Percentiles rank a stretch among this genome's conserved stretches.
phyloP scores from a whole-genome alignment of 257 asterid genomes.

The Solanum peruvianum region DNA sequence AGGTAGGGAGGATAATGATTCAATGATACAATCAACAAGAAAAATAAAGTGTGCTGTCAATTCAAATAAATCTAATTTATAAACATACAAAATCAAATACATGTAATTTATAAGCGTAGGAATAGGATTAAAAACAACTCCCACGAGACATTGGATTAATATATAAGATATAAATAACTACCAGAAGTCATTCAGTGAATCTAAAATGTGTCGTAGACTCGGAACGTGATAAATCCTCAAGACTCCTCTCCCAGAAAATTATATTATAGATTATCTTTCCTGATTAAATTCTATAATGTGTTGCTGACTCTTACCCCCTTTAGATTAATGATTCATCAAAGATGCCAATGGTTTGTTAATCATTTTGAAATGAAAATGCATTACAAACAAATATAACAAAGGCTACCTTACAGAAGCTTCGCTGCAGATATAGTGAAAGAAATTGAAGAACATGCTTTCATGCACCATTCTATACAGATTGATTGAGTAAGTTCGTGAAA shows the following conservation, averaged over 20 bases:
- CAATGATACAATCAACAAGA: not conserved
- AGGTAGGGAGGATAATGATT: not conserved
- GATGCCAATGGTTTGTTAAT: not conserved
- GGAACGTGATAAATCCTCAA: not conserved
- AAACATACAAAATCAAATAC: not conserved
- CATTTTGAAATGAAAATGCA: not conserved
- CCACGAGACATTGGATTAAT: not conserved
- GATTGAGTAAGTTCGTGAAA: not conserved
- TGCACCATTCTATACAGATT: not conserved
- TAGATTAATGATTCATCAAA: not conserved
- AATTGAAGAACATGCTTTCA: not conserved
- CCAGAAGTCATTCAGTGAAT: not conserved
- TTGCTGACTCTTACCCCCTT: not conserved
- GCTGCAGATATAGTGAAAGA: not conserved
- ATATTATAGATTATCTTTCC: not conserved
- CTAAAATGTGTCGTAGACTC: not conserved
- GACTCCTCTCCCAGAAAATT: not conserved
- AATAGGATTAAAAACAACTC: not conserved
- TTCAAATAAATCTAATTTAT: not conserved
- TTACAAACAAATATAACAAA: not conserved
- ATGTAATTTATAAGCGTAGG: not conserved
- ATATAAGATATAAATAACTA: not conserved
- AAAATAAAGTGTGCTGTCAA: not conserved
- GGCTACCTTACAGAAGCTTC: not conserved
- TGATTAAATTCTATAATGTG: not conserved